Percentiles rank a stretch among this genome's conserved stretches.
Evolutionary conservation across 805 yeast genomes (phyloP).

Genomic region (Candida coleopterorum): DNA sequence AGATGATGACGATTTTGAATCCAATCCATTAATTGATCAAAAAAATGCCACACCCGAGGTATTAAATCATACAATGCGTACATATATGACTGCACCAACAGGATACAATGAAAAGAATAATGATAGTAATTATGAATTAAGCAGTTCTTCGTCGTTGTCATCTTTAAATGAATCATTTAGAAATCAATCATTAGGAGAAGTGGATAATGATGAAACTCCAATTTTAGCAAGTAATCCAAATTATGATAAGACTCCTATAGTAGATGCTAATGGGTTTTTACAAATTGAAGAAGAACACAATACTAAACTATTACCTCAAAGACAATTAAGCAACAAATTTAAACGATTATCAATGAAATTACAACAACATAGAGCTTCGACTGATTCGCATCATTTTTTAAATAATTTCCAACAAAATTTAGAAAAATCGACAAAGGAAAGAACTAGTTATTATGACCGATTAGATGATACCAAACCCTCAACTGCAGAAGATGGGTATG

Average conservation of each 20-base stretch:
- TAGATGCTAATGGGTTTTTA: slow-evolving; percentile 11
- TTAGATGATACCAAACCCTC: slow-evolving; percentile 20
- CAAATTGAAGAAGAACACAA: background rate
- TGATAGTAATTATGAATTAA: slow-evolving; percentile 16
- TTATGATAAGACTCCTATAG: slow-evolving; percentile 28
- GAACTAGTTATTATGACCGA: slow-evolving; percentile 21
- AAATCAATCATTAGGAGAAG: slow-evolving; percentile 10
- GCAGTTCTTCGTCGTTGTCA: slow-evolving; percentile 13
- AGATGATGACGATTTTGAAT: slow-evolving; percentile 7
- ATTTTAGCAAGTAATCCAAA: slow-evolving; percentile 7
- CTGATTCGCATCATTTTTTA: slow-evolving; percentile 38
- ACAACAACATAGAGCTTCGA: slow-evolving; percentile 29
- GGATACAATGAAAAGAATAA: background rate
- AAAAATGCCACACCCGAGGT: slow-evolving; percentile 10
- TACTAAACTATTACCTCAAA: slow-evolving; percentile 22
- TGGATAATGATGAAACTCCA: slow-evolving; percentile 30
- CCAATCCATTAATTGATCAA: background rate
- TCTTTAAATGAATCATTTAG: slow-evolving; percentile 30
- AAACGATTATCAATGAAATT: slow-evolving; percentile 34
- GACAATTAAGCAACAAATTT: slow-evolving; percentile 30
- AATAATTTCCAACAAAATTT: slow-evolving; percentile 34
- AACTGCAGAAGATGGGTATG: background rate
- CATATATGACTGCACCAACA: slow-evolving; percentile 22
- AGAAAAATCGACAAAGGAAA: slow-evolving; percentile 16
- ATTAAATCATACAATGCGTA: slow-evolving; percentile 22